phyloP scores from a whole-genome alignment of 163 green algal species.

The Prototheca wickerhamii region DNA sequence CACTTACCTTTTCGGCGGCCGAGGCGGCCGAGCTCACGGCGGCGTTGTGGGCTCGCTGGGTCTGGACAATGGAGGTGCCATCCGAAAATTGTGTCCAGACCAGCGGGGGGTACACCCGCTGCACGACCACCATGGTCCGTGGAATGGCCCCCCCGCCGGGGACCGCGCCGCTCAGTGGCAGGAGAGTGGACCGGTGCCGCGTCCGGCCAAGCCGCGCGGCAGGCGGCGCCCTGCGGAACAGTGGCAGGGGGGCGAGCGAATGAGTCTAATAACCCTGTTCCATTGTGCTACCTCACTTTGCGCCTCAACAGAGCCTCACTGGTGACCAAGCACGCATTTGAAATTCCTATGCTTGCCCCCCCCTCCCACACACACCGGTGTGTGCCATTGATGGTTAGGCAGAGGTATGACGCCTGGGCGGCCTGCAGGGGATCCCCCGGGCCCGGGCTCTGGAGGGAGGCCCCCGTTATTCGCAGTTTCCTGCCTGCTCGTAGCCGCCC shows the following conservation, averaged over 20 bases:
- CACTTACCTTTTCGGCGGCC: background rate
- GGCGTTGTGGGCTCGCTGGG: background rate
- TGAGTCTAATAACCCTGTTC: too few relatives aligned
- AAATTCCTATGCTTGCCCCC: too few relatives aligned
- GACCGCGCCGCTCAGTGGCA: background rate
- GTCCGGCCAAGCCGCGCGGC: background rate
- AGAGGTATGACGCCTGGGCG: background rate
- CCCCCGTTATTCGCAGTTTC: background rate
- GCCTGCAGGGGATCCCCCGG: background rate
- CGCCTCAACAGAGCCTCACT: background rate
- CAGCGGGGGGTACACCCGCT: slow-evolving; percentile 2
- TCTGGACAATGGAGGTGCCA: background rate
- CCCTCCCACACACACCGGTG: background rate
- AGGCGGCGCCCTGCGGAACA: background rate
- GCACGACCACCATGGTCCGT: slow-evolving; percentile 1
- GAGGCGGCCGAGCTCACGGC: background rate
- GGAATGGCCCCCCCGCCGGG: background rate
- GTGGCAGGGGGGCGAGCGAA: background rate
- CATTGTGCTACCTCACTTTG: background rate
- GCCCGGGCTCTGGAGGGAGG: background rate
- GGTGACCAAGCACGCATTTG: background rate
- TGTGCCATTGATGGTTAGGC: background rate
- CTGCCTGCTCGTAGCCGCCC: background rate
- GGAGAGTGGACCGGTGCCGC: background rate
- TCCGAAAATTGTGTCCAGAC: background rate